Conservation (phyloP, 805 yeast genomes). For the Candida multigemmis region DNA sequence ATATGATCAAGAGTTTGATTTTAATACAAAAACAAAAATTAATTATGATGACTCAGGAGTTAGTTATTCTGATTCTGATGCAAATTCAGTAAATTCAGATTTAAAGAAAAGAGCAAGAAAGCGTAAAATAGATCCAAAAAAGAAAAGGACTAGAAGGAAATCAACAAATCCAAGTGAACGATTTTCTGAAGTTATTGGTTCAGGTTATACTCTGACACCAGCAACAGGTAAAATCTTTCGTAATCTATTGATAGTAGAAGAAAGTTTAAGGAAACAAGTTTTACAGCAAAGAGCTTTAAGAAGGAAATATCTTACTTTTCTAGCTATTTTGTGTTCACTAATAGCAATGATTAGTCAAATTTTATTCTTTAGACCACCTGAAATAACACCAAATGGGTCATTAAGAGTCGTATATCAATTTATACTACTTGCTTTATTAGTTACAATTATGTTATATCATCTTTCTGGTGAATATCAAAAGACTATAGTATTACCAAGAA, state of each 20-base stretch:
- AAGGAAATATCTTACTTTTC: conserved; percentile 50
- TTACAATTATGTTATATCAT: conserved; percentile 71
- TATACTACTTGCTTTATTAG: conserved; percentile 47
- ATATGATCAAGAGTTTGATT: too few relatives aligned
- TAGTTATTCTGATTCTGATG: conserved; percentile 11
- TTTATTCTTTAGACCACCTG: conserved; percentile 18
- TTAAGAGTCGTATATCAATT: conserved; percentile 39
- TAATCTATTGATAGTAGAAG: conserved; percentile 77
- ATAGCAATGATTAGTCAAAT: conserved; percentile 32
- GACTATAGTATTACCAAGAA: conserved; percentile 74
- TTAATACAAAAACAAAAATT: too few relatives aligned
- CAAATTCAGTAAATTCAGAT: conserved; percentile 9
- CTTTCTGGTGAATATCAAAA: conserved; percentile 84
- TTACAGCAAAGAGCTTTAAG: conserved; percentile 61
- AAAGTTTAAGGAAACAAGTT: conserved; percentile 74
- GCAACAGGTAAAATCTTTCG: conserved; percentile 70
- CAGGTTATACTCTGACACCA: conserved; percentile 25
- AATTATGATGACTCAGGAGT: too few relatives aligned
- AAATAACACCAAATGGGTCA: conserved; percentile 15
- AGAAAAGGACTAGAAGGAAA: conserved; percentile 15
- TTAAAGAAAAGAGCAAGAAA: too few relatives aligned
- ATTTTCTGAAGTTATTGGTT: conserved; percentile 7
- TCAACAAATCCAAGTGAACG: conserved; percentile 8
- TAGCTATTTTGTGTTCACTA: conserved; percentile 28
- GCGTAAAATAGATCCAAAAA: too few relatives aligned